Evolutionary conservation across 2,329 filamentous ascomycete species (phyloP), one percentile per base, ranked within the genome.

Genomic region (Colletotrichum sp.): DNA sequence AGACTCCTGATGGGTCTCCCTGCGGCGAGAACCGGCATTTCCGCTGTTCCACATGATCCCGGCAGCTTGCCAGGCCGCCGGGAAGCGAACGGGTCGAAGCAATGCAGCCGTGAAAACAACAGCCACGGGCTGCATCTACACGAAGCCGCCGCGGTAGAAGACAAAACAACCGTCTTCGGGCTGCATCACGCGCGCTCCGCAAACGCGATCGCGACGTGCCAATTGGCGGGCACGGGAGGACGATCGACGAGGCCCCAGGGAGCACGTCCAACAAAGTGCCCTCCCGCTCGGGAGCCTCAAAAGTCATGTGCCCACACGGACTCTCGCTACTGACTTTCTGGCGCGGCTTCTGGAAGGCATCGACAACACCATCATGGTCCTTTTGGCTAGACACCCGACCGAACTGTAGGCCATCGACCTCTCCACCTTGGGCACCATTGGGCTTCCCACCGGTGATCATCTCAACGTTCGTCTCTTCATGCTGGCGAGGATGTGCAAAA

Each of bases 341-440:
- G 52, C 39, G 21, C 32, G 32, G 71, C 70, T 76, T 76, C 74
- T 76, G 65, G 70, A 76, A 76, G 57, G 44, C 39, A 60, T 65
- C 74, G 57, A 65, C 52, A 59, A 59, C 34, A 49, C 39, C 64
- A 69, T 49, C 69, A 39, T 52, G 68, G 59, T 63, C 57, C n/a
- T 32, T 32, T 26, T 64, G 32, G 39, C 15, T 32, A 21, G 15
- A 24, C 13, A 39, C 69, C 73, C 64, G 70, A 70, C 73, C 57
- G 70, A 65, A 76, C 70, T 64, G 64, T 34, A 73, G 64, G 57
- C 64, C 34, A 28, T 63, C 68, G 44, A 73, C 64, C 70, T 72
- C 72, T 73, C 75, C 62, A 71, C 75, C 71, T 77, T 71, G 75
- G 75, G 75, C 71, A 75, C 30, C 75, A 75, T 75, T 55, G 75